Percentiles rank a stretch among this genome's conserved stretches.
phyloP scores from a whole-genome alignment of 2,329 filamentous ascomycete species.

The Eutypa lata region DNA sequence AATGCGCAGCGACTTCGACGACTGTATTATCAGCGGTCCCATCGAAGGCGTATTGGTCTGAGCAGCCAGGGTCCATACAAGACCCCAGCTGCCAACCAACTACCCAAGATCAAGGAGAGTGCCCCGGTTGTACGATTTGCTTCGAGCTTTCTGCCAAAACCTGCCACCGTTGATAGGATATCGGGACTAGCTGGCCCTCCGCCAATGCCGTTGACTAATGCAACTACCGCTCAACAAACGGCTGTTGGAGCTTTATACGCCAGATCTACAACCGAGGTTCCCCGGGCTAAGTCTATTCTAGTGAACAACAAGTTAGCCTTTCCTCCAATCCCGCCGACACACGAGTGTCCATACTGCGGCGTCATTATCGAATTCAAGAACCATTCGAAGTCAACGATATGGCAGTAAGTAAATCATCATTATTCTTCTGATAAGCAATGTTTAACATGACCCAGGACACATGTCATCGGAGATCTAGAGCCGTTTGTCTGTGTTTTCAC shows the following conservation, averaged over 20 bases:
- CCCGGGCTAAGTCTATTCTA: conserved; percentile 17
- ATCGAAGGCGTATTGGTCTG: conserved; percentile 13
- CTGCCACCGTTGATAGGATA: conserved; percentile 5
- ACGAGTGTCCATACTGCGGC: conserved; percentile 18
- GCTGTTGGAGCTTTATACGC: conserved; percentile 16
- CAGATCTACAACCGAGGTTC: conserved; percentile 12
- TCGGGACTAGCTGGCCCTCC: background rate
- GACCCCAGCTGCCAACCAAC: conserved; percentile 1
- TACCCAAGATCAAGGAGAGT: conserved; percentile 9
- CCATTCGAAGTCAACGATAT: conserved; percentile 7
- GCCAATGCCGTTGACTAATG: conserved; percentile 13
- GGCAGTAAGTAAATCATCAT: conserved; percentile 7
- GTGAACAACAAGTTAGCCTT: conserved; percentile 19
- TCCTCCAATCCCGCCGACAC: conserved; percentile 11
- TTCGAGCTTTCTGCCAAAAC: background rate
- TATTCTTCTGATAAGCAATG: conserved; percentile 3
- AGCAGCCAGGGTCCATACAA: conserved; percentile 7
- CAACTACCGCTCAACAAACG: conserved; percentile 20
- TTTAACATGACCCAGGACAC: conserved; percentile 8
- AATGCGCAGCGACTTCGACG: conserved; percentile 18
- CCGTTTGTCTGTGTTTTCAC: conserved; percentile 13
- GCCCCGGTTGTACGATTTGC: conserved; percentile 10
- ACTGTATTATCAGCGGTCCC: conserved; percentile 15
- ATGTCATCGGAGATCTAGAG: conserved; percentile 15
- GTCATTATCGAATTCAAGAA: conserved; percentile 14